Evolutionary conservation across 176 grass and related monocot species (phyloP).

Genomic region (Cymbopogon citratus): DNA sequence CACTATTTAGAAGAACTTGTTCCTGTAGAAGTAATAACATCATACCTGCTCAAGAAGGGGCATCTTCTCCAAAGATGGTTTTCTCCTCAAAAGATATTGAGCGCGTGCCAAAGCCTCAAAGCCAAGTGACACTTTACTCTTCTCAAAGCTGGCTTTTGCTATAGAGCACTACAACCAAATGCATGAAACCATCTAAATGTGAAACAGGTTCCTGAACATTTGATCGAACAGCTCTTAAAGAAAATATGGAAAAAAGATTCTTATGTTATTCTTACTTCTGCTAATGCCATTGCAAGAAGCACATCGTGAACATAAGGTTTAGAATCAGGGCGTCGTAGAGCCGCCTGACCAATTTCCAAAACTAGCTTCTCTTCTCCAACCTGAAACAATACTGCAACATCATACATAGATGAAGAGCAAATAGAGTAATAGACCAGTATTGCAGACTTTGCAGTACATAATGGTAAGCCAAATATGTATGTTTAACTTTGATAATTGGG

Average conservation of each 20-base stretch:
- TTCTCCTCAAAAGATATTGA: slow-evolving; percentile 85
- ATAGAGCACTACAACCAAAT: slow-evolving; percentile 77
- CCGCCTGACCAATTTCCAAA: slow-evolving; percentile 74
- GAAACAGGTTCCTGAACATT: neutral
- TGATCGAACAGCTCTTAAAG: neutral
- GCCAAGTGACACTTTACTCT: slow-evolving; percentile 81
- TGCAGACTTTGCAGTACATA: neutral
- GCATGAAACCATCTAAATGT: slow-evolving; percentile 28
- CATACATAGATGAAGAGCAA: slow-evolving; percentile 5
- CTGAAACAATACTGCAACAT: slow-evolving; percentile 39
- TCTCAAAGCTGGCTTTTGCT: slow-evolving; percentile 90
- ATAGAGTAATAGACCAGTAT: neutral
- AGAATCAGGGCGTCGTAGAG: slow-evolving; percentile 56
- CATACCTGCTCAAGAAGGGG: slow-evolving; percentile 81
- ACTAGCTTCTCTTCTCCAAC: slow-evolving; percentile 90
- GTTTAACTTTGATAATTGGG: neutral
- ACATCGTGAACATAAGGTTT: slow-evolving; percentile 83
- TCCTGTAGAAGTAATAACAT: slow-evolving; percentile 25
- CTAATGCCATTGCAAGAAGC: slow-evolving; percentile 85
- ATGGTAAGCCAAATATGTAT: neutral
- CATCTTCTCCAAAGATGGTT: slow-evolving; percentile 71
- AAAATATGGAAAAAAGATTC: neutral
- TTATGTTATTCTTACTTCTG: slow-evolving; percentile 63
- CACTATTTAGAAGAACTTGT: neutral
- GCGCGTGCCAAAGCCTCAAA: slow-evolving; percentile 97